phyloP scores from a whole-genome alignment of 352 stramenopile genomes.

The Phytophthora tentaculata region DNA sequence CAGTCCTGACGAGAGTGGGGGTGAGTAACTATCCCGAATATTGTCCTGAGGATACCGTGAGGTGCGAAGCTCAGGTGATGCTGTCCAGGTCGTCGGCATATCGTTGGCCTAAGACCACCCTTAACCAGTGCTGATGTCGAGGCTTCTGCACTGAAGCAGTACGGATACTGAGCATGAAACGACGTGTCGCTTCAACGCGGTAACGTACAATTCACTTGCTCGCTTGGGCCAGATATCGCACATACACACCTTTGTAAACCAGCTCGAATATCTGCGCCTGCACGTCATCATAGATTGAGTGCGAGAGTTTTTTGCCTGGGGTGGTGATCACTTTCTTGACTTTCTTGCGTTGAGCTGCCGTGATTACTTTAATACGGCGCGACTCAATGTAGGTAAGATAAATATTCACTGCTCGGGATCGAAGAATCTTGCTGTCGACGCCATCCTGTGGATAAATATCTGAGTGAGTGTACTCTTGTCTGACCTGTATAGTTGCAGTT shows the following conservation, averaged over 20 bases:
- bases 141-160: not conserved
- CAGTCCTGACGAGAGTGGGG: slow-evolving; percentile 8
- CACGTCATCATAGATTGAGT: slow-evolving; percentile 58
- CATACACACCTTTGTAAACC: slow-evolving; percentile 61
- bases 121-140: not conserved
- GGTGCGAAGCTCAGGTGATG: not conserved
- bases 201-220: slow-evolving; percentile 31
- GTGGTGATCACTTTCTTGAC: slow-evolving; percentile 75
- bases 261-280: slow-evolving; percentile 65
- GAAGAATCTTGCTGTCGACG: slow-evolving; percentile 45
- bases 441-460: slow-evolving; percentile 23
- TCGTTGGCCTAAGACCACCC: not conserved
- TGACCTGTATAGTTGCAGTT: not conserved
- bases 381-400: slow-evolving; percentile 74
- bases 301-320: slow-evolving; percentile 53
- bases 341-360: slow-evolving; percentile 65
- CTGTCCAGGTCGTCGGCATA: slow-evolving; percentile 19
- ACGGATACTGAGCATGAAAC: slow-evolving; percentile 20
- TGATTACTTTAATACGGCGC: slow-evolving; percentile 63
- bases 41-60: slow-evolving; percentile 2
- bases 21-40: not conserved
- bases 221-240: slow-evolving; percentile 38
- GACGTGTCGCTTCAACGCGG: slow-evolving; percentile 30
- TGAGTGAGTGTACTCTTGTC: too few relatives aligned
- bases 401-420: slow-evolving; percentile 47